Conservation (phyloP, 2,329 filamentous ascomycete genomes). For the Diaporthe amygdali region DNA sequence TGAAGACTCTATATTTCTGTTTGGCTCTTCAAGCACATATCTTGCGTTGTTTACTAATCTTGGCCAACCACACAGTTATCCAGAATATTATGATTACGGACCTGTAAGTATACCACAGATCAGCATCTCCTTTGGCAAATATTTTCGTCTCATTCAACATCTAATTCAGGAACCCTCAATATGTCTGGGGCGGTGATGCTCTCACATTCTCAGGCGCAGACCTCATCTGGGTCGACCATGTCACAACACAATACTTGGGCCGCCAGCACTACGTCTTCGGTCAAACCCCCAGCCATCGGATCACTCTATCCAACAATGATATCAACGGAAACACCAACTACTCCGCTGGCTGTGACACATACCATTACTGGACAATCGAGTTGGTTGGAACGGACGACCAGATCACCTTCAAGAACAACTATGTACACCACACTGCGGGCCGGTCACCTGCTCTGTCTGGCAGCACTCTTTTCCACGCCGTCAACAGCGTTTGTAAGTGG, state of each 20-base stretch:
- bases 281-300: slow-evolving; percentile 54
- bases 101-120: slow-evolving; percentile 32
- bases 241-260: slow-evolving; percentile 59
- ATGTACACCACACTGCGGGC: slow-evolving; percentile 62
- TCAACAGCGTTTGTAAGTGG: slow-evolving; percentile 62
- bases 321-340: slow-evolving; percentile 59
- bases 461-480: slow-evolving; percentile 60
- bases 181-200: slow-evolving; percentile 19
- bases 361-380: slow-evolving; percentile 67
- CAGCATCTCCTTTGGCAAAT: background rate
- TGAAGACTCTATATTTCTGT: background rate
- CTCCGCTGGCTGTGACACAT: slow-evolving; percentile 62
- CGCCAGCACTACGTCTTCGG: slow-evolving; percentile 67
- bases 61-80: slow-evolving; percentile 42
- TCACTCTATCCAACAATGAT: slow-evolving; percentile 65
- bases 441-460: slow-evolving; percentile 63
- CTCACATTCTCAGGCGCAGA: slow-evolving; percentile 31
- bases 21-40: no score
- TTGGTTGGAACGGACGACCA: slow-evolving; percentile 60
- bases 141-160: background rate
- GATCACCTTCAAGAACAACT: slow-evolving; percentile 64
- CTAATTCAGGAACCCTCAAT: slow-evolving; percentile 45
- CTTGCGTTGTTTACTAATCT: background rate
- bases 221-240: slow-evolving; percentile 56
- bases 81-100: slow-evolving; percentile 62